Conservation (phyloP, 176 grass and related monocot species). For the Areca catechu region DNA sequence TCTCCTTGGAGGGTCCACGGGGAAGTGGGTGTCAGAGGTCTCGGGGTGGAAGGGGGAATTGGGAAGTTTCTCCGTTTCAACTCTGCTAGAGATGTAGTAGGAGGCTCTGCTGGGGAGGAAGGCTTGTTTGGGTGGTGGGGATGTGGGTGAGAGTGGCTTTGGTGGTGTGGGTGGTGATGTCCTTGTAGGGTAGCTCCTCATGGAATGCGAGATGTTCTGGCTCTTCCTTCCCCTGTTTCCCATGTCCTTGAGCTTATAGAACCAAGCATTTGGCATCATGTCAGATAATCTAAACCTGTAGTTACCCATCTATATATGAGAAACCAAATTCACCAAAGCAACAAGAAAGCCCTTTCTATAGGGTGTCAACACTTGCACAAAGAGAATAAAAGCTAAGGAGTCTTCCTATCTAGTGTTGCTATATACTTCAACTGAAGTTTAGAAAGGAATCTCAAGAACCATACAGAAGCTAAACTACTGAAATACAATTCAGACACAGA, state of each 20-base stretch:
- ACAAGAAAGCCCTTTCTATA: too few species aligned
- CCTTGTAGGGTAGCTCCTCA: not conserved
- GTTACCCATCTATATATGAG: slow-evolving; percentile 24
- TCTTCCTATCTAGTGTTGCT: too few species aligned
- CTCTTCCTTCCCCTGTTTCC: slow-evolving; percentile 7
- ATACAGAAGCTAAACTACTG: too few species aligned
- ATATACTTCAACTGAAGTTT: too few species aligned
- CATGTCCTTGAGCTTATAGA: slow-evolving; percentile 38
- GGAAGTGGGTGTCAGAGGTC: not conserved
- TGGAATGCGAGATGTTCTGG: not conserved
- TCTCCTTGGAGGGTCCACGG: not conserved
- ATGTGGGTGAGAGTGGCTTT: not conserved
- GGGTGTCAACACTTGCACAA: too few species aligned
- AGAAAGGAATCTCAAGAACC: too few species aligned
- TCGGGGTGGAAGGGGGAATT: not conserved
- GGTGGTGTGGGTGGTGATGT: not conserved
- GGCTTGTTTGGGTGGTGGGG: not conserved
- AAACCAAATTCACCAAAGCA: too few species aligned
- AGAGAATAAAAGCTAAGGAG: too few species aligned
- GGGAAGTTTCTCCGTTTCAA: not conserved
- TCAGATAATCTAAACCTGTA: slow-evolving; percentile 27
- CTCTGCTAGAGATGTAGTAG: slow-evolving; percentile 27
- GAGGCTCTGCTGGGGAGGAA: slow-evolving; percentile 31
- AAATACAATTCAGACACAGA: too few species aligned
- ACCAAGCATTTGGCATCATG: slow-evolving; percentile 44